Evolutionary conservation across 2,329 filamentous ascomycete species (phyloP), one percentile per base, ranked within the genome.

Genomic region (Aureobasidium sp.): DNA sequence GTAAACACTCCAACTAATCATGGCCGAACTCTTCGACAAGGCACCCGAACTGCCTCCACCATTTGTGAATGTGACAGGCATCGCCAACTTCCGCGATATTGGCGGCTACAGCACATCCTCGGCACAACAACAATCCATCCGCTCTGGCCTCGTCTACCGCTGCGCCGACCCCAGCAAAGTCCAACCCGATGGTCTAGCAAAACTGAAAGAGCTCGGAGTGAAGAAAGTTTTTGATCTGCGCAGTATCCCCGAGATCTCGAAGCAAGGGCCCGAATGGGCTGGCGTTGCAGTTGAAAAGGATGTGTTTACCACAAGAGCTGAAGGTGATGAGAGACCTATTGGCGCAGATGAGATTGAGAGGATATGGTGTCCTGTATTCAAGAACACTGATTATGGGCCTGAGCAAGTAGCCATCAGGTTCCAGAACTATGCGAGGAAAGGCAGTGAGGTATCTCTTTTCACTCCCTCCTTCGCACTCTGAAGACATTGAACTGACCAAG

Each of bases 61-160:
- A 17, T 76, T 73, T 67, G 62, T 73, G 37, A 63, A 69, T 59
- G 75, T 87, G 37, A 74, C 79, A 2, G 86, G 86, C 24, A 78
- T 90, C 39, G 78, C 78, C 65, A 90, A 91, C 74, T 86, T 90
- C 70, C 82, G 88, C 61, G 86, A 89, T 70, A 75, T 87, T 29
- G 86, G 86, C 65, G 84, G 84, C 48, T 84, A 86, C 66, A 70
- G 62, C 10, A 67, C 64, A 27, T 29, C 46, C 46, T 32, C 26
- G 9, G 75, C 79, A 10, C 70, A 83, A 50, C 57, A 75, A 72
- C 57, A 75, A 72, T 70, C 75, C 72, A 66, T 89, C 64, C 80
- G 81, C 29, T 75, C 75, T 26, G 78, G 79, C 36, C 69, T 85
- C 34, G 75, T 88, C 63, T 92, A 84, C 74, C 86, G 90, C 62